phyloP scores from a whole-genome alignment of 257 asterid genomes.

The Plantago elongata region DNA sequence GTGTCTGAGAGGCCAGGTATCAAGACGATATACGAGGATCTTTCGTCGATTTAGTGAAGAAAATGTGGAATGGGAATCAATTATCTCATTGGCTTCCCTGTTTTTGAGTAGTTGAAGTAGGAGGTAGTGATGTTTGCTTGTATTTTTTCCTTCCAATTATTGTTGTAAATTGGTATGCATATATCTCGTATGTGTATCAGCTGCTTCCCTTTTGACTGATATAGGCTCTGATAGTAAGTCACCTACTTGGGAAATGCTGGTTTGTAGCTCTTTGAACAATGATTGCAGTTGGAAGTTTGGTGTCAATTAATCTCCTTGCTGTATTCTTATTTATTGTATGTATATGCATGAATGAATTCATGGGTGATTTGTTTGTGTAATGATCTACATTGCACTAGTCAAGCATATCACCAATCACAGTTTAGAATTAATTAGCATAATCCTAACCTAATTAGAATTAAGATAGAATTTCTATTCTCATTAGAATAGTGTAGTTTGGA shows the following conservation, averaged over 20 bases:
- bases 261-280: slow-evolving; percentile 6
- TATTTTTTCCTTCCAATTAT: slow-evolving; percentile 23
- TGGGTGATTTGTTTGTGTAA: too few relatives aligned
- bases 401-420: too few relatives aligned
- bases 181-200: slow-evolving; percentile 28
- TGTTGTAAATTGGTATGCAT: slow-evolving; percentile 41
- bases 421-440: too few relatives aligned
- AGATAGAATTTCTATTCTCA: too few relatives aligned
- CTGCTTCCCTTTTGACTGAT: slow-evolving; percentile 5
- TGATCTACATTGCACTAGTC: too few relatives aligned
- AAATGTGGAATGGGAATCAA: slow-evolving; percentile 57
- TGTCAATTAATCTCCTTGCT: too few relatives aligned
- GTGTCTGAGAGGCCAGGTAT: slow-evolving; percentile 95
- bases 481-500: too few relatives aligned
- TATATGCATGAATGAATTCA: too few relatives aligned
- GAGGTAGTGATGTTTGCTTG: slow-evolving; percentile 27
- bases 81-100: slow-evolving; percentile 77
- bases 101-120: slow-evolving; percentile 41
- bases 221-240: not conserved
- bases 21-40: slow-evolving; percentile 87
- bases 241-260: slow-evolving; percentile 12
- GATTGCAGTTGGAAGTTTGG: slow-evolving; percentile 4
- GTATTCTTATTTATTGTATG: too few relatives aligned
- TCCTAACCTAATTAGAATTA: too few relatives aligned
- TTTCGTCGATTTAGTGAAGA: slow-evolving; percentile 68